These are phyloP conservation scores for Thielaviopsis populi DNA, from an alignment of 2,329 filamentous ascomycete species.

Conservation along the genomic window DNA sequence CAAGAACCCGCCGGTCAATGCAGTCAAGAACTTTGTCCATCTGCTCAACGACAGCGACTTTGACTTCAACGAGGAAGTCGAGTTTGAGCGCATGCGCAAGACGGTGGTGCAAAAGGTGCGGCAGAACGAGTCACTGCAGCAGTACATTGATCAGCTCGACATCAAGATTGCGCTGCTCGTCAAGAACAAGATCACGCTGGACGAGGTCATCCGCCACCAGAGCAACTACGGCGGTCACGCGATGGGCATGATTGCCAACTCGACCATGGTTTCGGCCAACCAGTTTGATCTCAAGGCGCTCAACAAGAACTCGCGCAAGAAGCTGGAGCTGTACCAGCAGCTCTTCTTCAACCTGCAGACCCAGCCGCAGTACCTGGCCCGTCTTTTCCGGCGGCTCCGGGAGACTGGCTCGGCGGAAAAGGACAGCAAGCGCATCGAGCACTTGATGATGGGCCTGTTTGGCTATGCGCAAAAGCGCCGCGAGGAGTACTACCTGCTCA, in stretches of 20 bases:
- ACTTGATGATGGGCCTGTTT: constrained; percentile 90
- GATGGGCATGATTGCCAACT: constrained; percentile 70
- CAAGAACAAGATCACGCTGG: constrained; percentile 98
- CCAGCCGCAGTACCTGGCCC: constrained; percentile 83
- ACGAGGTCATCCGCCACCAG: constrained; percentile 94
- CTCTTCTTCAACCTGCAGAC: constrained; percentile 96
- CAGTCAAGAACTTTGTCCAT: constrained; percentile 96
- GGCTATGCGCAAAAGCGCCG: constrained; percentile 93
- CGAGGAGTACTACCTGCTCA: constrained; percentile 93
- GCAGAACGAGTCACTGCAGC: constrained; percentile 91
- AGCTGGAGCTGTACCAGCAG: constrained; percentile 92
- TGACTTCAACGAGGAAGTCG: constrained; percentile 96
- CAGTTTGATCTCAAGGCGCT: constrained; percentile 93
- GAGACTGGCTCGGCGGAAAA: constrained; percentile 78
- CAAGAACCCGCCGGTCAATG: constrained; percentile 91
- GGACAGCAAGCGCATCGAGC: constrained; percentile 82
- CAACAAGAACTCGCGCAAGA: constrained; percentile 90
- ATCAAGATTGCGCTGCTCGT: constrained; percentile 97
- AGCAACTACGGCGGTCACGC: constrained; percentile 88
- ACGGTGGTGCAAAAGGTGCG: constrained; percentile 94
- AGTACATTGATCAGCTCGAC: constrained; percentile 95
- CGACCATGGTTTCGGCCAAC: constrained; percentile 75
- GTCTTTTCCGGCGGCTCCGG: constrained; percentile 70
- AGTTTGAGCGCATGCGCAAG: constrained; percentile 88
- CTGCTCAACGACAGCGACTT: constrained; percentile 96